Evolutionary conservation across 1,139 yeast species (phyloP).

Genomic region (Protomyces lactucae-debilis): DNA sequence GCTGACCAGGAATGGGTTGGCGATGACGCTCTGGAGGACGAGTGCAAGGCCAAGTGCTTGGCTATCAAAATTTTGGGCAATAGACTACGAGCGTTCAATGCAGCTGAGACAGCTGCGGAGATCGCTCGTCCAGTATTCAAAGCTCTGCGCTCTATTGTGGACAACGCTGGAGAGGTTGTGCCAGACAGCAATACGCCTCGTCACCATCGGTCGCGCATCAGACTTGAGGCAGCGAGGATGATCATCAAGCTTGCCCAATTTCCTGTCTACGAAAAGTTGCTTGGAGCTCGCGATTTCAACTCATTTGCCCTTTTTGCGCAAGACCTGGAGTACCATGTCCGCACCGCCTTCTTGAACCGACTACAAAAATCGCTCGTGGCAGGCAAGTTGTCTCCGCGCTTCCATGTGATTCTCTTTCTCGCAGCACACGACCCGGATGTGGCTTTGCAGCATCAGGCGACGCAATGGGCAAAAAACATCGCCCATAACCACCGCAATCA

Average conservation of each 20-base stretch:
- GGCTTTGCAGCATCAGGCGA: constrained; percentile 30
- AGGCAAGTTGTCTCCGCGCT: constrained; percentile 58
- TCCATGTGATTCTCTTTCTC: constrained; percentile 63
- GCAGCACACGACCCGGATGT: constrained; percentile 68
- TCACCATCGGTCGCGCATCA: constrained; percentile 54
- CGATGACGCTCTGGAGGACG: constrained; percentile 45
- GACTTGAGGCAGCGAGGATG: constrained; percentile 64
- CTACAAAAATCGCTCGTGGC: constrained; percentile 53
- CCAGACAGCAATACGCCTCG: constrained; percentile 59
- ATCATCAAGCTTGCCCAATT: constrained; percentile 61
- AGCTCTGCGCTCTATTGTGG: constrained; percentile 59
- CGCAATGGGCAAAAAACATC: background rate
- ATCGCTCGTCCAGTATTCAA: constrained; percentile 63
- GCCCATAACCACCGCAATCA: background rate
- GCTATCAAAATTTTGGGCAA: constrained; percentile 61
- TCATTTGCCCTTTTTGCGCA: constrained; percentile 58
- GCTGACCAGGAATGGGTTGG: constrained; percentile 45
- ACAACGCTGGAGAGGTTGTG: constrained; percentile 76
- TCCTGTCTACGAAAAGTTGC: constrained; percentile 50
- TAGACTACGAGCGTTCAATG: constrained; percentile 52
- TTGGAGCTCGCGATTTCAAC: constrained; percentile 52
- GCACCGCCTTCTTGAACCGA: constrained; percentile 50
- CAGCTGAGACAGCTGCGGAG: constrained; percentile 39
- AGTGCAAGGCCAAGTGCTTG: constrained; percentile 40
- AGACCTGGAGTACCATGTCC: constrained; percentile 59